Evolutionary conservation across 208 protist genomes (phyloP), one percentile per base, ranked within the genome.

Genomic region (Wallacemonas sp.): DNA sequence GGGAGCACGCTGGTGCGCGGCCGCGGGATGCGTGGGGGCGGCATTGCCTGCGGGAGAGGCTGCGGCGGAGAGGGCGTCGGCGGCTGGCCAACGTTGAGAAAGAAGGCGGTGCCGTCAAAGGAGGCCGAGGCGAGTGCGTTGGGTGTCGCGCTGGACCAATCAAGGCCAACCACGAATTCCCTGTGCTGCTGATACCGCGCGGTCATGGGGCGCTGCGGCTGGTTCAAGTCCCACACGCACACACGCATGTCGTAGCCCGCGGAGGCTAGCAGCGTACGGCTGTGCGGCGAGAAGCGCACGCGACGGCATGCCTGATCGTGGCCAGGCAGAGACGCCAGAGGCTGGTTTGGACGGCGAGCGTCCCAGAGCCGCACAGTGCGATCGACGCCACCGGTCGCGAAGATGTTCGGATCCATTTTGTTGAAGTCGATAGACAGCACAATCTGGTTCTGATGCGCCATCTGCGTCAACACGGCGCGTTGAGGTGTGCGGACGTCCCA

Each of bases 341-440:
- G 87, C 61, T 91, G 81, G 30, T 75, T 76, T 11, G 87, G 85
- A 24, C 79, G 76, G 19, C 91, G 82, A 19, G 87, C 79, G 56
- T 97, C 91, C 89, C 91, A 97, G 33, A 97, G 51, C 28, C 82
- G 80, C 68, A 95, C 84, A 22, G 80, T 86, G 54, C 88, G 84
- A 62, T 97, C 91, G 1, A 95, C 89, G 26, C 89, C 89, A 36
- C 88, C 87, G 17, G 86, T 90, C 60, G 88, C 89, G 51, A 97
- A 93, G 53, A 95, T 79, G 76, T 91, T 95, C 14, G 75, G 79
- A 58, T 97, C 91, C 64, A 88, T 73, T 64, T 95, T 95, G 78
- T 94, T 95, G 72, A 89, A 97, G 71, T 97, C 91, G 54, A 94
- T 76, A 44, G 87, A 93, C 47, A 97, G 87, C 31, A 97, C 77